Conservation (phyloP, 345 rosid genomes). For the Gossypium anomalum region DNA sequence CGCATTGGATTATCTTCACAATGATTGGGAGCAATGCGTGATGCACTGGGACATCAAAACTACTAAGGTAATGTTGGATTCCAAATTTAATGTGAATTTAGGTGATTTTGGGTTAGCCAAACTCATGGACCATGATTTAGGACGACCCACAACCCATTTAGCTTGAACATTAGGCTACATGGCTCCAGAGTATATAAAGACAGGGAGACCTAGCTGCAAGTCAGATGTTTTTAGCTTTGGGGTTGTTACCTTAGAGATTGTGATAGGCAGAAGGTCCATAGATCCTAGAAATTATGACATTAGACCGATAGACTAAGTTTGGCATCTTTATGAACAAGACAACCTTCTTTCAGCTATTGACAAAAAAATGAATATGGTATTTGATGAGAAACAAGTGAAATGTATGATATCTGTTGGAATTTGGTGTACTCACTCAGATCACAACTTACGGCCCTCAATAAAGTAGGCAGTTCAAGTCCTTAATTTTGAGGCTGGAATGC, state of each 20-base stretch:
- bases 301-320: conserved; percentile 42
- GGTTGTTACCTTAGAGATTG: conserved; percentile 37
- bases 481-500: conserved; percentile 31
- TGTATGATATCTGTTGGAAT: conserved; percentile 43
- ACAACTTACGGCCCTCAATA: conserved; percentile 37
- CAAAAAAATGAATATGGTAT: conserved; percentile 21
- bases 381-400: conserved; percentile 31
- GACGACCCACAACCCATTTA: conserved; percentile 30
- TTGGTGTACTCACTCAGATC: conserved; percentile 59
- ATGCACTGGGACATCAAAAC: conserved; percentile 47
- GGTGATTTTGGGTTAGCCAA: conserved; percentile 48
- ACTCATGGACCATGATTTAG: conserved; percentile 24
- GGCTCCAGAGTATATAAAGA: conserved; percentile 22
- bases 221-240: conserved; percentile 49
- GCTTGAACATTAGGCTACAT: conserved; percentile 25
- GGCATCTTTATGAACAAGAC: conserved; percentile 37
- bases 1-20: conserved; percentile 43
- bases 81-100: conserved; percentile 41
- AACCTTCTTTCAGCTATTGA: conserved; percentile 26
- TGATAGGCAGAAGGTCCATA: conserved; percentile 28
- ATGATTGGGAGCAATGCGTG: conserved; percentile 47
- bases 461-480: conserved; percentile 38
- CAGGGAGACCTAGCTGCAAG: conserved; percentile 22
- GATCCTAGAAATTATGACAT: conserved; percentile 20
- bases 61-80: conserved; percentile 46